A percentile compares a stretch with the other conserved stretches of the same genome.
phyloP scores from a whole-genome alignment of 2,329 filamentous ascomycete genomes.

The Xylaria sp. region DNA sequence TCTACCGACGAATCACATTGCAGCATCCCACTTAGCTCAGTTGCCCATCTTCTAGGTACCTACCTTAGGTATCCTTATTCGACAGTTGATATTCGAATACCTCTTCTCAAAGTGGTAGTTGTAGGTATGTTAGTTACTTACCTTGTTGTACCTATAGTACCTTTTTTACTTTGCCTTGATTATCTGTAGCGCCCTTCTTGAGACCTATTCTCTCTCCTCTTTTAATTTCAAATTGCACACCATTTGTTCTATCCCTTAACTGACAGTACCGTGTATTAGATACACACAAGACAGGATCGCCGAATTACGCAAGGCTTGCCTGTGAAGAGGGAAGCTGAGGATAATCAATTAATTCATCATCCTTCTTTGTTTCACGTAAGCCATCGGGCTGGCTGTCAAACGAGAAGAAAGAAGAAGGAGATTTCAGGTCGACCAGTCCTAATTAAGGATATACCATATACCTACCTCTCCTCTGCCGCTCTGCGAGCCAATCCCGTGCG shows the following conservation, averaged over 20 bases:
- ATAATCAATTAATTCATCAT: conserved; percentile 3
- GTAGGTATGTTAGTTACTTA: conserved; percentile 1
- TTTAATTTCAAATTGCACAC: neutral
- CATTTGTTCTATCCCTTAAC: neutral
- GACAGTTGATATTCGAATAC: conserved; percentile 9
- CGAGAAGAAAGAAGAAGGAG: conserved; percentile 8
- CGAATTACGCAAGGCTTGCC: conserved; percentile 6
- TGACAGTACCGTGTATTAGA: neutral
- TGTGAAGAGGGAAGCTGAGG: conserved; percentile 18
- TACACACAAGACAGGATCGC: neutral
- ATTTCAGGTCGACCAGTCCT: neutral
- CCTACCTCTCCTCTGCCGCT: conserved; percentile 35
- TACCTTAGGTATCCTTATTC: neutral
- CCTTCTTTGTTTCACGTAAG: conserved; percentile 30
- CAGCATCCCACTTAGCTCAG: neutral
- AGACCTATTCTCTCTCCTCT: no score
- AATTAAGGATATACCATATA: conserved; percentile 14
- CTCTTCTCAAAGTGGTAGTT: neutral
- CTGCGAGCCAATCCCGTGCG: conserved; percentile 44
- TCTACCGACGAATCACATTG: conserved; percentile 40
- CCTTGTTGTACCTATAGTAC: neutral
- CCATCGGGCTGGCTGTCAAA: neutral
- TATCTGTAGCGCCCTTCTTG: neutral
- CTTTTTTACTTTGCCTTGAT: no score
- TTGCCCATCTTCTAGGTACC: neutral